Percentiles rank a stretch among this genome's conserved stretches.
Conservation (phyloP, 2,329 filamentous ascomycete species). For the Ophiostoma tasmaniense region DNA sequence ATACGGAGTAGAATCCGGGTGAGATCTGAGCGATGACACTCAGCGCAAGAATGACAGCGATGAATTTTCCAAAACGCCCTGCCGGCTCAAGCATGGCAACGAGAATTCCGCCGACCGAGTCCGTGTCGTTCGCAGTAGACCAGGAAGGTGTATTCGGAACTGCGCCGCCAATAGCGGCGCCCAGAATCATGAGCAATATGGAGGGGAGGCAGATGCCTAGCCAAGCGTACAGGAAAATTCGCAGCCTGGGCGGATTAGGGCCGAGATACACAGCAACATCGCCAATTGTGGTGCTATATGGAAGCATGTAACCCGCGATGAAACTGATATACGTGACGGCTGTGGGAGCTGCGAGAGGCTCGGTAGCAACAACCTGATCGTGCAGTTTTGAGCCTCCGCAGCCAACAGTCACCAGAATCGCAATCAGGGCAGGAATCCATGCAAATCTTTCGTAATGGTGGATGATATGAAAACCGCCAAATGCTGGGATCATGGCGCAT, state of each 20-base stretch:
- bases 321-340: slow-evolving; percentile 50
- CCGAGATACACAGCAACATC: slow-evolving; percentile 55
- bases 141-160: slow-evolving; percentile 45
- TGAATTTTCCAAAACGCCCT: slow-evolving; percentile 53
- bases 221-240: slow-evolving; percentile 49
- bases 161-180: slow-evolving; percentile 55
- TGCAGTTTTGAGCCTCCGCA: slow-evolving; percentile 18
- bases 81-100: slow-evolving; percentile 50
- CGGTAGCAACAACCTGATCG: slow-evolving; percentile 23
- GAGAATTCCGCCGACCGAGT: slow-evolving; percentile 49
- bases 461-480: slow-evolving; percentile 20
- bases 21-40: slow-evolving; percentile 52
- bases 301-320: slow-evolving; percentile 55
- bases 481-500: slow-evolving; percentile 19
- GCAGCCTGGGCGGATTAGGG: slow-evolving; percentile 26
- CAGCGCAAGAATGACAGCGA: slow-evolving; percentile 50
- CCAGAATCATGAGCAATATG: slow-evolving; percentile 52
- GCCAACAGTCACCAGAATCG: slow-evolving; percentile 19
- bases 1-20: slow-evolving; percentile 53
- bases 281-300: slow-evolving; percentile 50
- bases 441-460: slow-evolving; percentile 22
- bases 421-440: slow-evolving; percentile 20
- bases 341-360: slow-evolving; percentile 23
- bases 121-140: slow-evolving; percentile 42
- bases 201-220: slow-evolving; percentile 47